Conservation (phyloP, 805 yeast species). For the Nematodospora valgi region DNA sequence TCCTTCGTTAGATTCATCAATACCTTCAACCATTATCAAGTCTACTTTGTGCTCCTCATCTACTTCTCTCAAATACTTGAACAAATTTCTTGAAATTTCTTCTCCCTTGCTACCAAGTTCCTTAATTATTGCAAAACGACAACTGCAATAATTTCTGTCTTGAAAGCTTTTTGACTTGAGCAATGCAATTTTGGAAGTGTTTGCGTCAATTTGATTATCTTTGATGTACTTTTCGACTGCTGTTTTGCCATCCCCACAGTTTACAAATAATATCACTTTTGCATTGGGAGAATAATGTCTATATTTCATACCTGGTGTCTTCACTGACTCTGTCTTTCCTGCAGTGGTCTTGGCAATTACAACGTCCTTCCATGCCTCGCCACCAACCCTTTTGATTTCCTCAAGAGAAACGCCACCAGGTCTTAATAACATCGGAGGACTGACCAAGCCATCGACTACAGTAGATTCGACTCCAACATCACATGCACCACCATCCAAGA, state of each 20-base stretch:
- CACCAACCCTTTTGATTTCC: slow-evolving; percentile 64
- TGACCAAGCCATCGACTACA: slow-evolving; percentile 82
- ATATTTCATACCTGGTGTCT: slow-evolving; percentile 98
- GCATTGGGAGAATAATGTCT: slow-evolving; percentile 93
- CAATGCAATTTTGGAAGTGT: slow-evolving; percentile 45
- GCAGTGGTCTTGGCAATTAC: slow-evolving; percentile 65
- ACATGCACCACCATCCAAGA: slow-evolving; percentile 89
- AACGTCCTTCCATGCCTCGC: slow-evolving; percentile 62
- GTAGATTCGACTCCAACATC: slow-evolving; percentile 91
- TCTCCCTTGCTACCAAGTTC: slow-evolving; percentile 47
- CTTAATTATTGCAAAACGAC: slow-evolving; percentile 9
- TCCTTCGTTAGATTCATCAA: slow-evolving; percentile 74
- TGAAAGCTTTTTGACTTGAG: slow-evolving; percentile 42
- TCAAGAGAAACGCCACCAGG: slow-evolving; percentile 94
- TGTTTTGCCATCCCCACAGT: slow-evolving; percentile 42
- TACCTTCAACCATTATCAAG: slow-evolving; percentile 79
- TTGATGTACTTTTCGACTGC: slow-evolving; percentile 28
- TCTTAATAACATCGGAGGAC: slow-evolving; percentile 83
- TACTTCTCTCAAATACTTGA: slow-evolving; percentile 67
- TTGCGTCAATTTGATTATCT: slow-evolving; percentile 10
- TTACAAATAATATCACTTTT: slow-evolving; percentile 63
- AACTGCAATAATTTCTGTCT: slow-evolving; percentile 13
- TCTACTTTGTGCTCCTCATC: slow-evolving; percentile 64
- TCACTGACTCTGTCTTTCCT: slow-evolving; percentile 61
- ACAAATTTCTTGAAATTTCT: slow-evolving; percentile 73